Conservation (phyloP, 257 asterid genomes). For the Scutellaria galericulata region DNA sequence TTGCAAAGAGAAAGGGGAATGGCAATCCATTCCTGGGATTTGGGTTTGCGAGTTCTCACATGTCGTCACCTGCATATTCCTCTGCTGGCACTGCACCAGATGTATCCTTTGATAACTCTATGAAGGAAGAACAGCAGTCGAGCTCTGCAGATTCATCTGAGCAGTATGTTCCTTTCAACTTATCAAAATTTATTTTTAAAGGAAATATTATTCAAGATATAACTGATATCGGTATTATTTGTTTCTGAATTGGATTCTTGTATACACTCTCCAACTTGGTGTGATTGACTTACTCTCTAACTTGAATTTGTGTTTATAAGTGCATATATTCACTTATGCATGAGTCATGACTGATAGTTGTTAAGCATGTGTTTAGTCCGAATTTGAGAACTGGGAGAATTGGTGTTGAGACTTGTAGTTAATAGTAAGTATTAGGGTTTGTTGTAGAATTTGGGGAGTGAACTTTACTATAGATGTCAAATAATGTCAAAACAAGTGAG, state of each 20-base stretch:
- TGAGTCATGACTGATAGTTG: neutral
- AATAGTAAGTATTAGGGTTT: no score
- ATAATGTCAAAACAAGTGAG: no score
- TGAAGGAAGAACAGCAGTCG: slow-evolving; percentile 49
- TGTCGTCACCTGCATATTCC: slow-evolving; percentile 57
- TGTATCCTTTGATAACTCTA: slow-evolving; percentile 62
- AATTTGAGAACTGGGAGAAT: no score
- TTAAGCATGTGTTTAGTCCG: neutral
- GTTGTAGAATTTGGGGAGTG: no score
- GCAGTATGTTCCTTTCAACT: slow-evolving; percentile 58
- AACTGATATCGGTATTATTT: neutral
- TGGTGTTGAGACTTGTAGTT: no score
- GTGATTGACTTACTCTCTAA: neutral
- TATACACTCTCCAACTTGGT: neutral
- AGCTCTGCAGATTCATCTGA: slow-evolving; percentile 58
- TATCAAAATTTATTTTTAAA: slow-evolving; percentile 3
- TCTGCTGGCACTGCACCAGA: slow-evolving; percentile 73
- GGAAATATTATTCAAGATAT: neutral
- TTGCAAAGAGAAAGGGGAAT: slow-evolving; percentile 55
- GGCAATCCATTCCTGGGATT: slow-evolving; percentile 51
- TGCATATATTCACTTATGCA: slow-evolving; percentile 6
- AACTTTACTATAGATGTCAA: no score
- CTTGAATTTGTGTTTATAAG: neutral
- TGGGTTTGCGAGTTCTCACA: slow-evolving; percentile 54
- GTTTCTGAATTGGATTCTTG: neutral